Evolutionary conservation across 83 land plant species (phyloP).

Genomic region (Thuja plicata): DNA sequence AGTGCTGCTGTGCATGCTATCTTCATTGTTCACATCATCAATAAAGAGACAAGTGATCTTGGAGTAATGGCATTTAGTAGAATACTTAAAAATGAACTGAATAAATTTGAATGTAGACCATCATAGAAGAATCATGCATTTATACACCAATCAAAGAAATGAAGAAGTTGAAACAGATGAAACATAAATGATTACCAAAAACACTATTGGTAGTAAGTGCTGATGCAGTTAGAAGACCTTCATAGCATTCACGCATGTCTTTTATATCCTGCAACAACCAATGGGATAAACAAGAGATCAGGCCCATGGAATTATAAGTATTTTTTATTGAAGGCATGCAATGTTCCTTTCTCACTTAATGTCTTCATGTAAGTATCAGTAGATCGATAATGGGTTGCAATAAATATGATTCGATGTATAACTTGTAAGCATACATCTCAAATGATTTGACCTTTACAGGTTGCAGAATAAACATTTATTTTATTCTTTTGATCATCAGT

Average conservation of each 20-base stretch:
- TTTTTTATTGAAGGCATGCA: neutral
- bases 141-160: neutral
- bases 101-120: neutral
- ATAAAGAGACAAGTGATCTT: neutral
- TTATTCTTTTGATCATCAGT: neutral
- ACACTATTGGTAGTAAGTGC: constrained; percentile 70
- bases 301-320: neutral
- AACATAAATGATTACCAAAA: constrained; percentile 35
- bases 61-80: neutral
- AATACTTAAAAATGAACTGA: neutral
- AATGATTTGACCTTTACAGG: neutral
- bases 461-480: neutral
- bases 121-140: neutral
- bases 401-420: neutral
- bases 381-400: neutral
- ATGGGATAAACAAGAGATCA: neutral
- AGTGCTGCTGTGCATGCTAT: constrained; percentile 5
- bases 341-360: neutral
- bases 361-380: neutral
- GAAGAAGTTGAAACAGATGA: constrained; percentile 1
- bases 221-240: constrained; percentile 64
- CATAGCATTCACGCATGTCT: constrained; percentile 68
- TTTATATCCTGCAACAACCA: constrained; percentile 49
- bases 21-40: neutral
- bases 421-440: neutral